Percentiles rank a stretch among this genome's conserved stretches.
phyloP scores from a whole-genome alignment of 768 basidiomycete genomes.

The Tephrocybe rancida region DNA sequence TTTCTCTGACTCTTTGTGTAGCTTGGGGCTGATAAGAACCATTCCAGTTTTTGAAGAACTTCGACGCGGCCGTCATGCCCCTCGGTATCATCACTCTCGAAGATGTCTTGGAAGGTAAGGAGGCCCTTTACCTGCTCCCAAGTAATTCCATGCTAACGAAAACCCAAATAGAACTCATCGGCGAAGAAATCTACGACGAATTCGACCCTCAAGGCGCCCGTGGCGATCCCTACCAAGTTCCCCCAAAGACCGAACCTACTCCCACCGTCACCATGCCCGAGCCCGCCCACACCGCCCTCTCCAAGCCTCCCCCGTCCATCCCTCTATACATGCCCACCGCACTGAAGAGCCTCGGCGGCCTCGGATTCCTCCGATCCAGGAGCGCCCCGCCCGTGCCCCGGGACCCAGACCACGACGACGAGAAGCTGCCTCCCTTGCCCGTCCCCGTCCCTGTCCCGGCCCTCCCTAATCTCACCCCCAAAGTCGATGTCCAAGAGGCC shows the following conservation, averaged over 20 bases:
- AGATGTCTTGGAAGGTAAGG: conserved; percentile 84
- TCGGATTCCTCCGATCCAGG: conserved; percentile 54
- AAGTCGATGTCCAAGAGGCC: neutral
- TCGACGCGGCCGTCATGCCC: conserved; percentile 83
- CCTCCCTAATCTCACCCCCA: neutral
- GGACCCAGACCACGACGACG: conserved; percentile 24
- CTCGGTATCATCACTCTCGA: conserved; percentile 93
- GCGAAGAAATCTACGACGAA: conserved; percentile 92
- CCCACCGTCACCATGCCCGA: neutral
- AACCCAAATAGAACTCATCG: conserved; percentile 71
- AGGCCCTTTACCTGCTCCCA: neutral
- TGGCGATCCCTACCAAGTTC: conserved; percentile 45
- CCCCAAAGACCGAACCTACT: conserved; percentile 24
- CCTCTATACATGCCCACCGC: conserved; percentile 42
- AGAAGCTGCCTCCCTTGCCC: conserved; percentile 10
- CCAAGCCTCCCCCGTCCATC: conserved; percentile 19
- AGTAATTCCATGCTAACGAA: neutral
- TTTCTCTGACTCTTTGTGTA: neutral
- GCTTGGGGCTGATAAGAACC: neutral
- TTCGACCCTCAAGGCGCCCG: conserved; percentile 81
- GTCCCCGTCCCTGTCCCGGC: no score
- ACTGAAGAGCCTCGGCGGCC: conserved; percentile 44
- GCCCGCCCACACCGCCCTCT: conserved; percentile 5
- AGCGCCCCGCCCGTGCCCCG: conserved; percentile 62
- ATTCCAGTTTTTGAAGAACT: conserved; percentile 73